These are phyloP conservation scores for Selenicereus undatus DNA, from an alignment of 148 eudicot species.

Conservation along the genomic window DNA sequence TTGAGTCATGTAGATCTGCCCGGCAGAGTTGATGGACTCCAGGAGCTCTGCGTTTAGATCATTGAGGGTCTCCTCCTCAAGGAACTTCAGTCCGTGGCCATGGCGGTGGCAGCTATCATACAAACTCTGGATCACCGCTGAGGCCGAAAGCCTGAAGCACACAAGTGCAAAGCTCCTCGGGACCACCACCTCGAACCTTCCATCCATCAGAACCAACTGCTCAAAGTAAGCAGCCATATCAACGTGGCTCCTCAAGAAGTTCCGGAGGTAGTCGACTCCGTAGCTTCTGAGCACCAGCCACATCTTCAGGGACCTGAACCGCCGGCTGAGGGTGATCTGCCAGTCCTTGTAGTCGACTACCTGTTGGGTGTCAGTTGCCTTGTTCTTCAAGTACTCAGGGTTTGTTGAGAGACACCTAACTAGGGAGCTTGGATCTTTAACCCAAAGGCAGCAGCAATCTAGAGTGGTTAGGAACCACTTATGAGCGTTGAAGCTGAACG, in stretches of 20 bases:
- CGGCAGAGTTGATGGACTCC: constrained; percentile 41
- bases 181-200: constrained; percentile 42
- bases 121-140: background rate
- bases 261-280: constrained; percentile 41
- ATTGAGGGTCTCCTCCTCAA: constrained; percentile 23
- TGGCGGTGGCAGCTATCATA: background rate
- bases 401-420: constrained; percentile 39
- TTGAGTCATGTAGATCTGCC: constrained; percentile 50
- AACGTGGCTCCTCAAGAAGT: constrained; percentile 43
- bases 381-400: constrained; percentile 48
- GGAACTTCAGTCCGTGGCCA: constrained; percentile 9
- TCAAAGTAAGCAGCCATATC: constrained; percentile 54
- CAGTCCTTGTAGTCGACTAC: constrained; percentile 72
- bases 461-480: constrained; percentile 54
- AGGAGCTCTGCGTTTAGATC: constrained; percentile 38
- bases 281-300: constrained; percentile 50
- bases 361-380: constrained; percentile 37
- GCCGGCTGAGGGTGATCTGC: constrained; percentile 48
- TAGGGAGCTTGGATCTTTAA: constrained; percentile 36
- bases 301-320: constrained; percentile 51
- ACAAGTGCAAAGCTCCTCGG: constrained; percentile 43
- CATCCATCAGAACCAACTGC: constrained; percentile 24
- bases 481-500: constrained; percentile 60
- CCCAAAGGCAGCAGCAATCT: constrained; percentile 55
- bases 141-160: constrained; percentile 42